A percentile compares a stretch with the other conserved stretches of the same genome.
These are phyloP conservation scores for Blastomyces parvus DNA, from an alignment of 2,329 filamentous ascomycete species.

Conservation along the genomic window DNA sequence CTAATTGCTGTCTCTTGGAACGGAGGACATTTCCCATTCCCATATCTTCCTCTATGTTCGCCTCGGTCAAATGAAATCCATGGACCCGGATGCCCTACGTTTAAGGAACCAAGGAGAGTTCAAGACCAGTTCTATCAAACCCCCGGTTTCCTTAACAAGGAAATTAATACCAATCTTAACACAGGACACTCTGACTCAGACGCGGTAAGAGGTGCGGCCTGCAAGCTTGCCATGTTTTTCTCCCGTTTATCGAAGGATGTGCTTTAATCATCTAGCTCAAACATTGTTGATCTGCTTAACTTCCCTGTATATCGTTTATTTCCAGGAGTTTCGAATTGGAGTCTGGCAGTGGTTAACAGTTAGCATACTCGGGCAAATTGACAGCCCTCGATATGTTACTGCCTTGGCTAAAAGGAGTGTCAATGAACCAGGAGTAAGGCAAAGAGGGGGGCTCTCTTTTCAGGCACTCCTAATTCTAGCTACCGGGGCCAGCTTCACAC, in stretches of 20 bases:
- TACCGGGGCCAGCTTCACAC: neutral
- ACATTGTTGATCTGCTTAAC: neutral
- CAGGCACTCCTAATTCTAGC: neutral
- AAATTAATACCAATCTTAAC: neutral
- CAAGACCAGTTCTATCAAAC: no score
- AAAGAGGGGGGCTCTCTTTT: neutral
- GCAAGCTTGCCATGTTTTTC: neutral
- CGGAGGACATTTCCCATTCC: no score
- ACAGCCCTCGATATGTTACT: neutral
- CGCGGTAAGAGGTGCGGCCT: neutral
- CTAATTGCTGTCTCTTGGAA: no score
- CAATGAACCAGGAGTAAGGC: neutral
- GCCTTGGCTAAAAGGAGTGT: neutral
- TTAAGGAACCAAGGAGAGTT: no score
- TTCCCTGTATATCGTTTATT: neutral
- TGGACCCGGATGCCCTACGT: no score
- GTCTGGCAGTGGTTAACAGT: neutral
- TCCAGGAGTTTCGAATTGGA: neutral
- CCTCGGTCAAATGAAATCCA: no score
- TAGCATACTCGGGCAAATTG: neutral
- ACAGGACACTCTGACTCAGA: neutral
- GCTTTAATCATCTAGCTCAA: neutral
- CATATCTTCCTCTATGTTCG: no score
- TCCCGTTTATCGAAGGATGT: neutral
- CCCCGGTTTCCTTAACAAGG: neutral